phyloP scores from a whole-genome alignment of 2,329 filamentous ascomycete genomes.

The Dichotomopilus funicola region DNA sequence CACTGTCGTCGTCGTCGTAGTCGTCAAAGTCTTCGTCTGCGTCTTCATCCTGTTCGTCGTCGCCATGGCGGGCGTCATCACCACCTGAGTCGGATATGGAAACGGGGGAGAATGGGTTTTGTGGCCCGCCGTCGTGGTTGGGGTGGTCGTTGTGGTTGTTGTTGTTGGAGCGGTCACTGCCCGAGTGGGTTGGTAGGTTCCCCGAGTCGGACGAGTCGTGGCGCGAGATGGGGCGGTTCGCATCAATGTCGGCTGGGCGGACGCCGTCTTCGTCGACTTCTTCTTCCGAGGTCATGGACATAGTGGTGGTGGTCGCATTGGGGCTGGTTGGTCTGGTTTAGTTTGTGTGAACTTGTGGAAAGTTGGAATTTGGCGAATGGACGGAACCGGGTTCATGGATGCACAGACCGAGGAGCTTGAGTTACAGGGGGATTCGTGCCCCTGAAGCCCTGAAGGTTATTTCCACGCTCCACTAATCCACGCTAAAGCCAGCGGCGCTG shows the following conservation, averaged over 20 bases:
- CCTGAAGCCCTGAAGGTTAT: no score
- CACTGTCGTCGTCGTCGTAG: not conserved
- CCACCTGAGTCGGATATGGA: conserved; percentile 20
- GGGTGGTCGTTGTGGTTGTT: conserved; percentile 3
- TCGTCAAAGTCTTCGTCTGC: not conserved
- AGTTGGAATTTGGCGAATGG: not conserved
- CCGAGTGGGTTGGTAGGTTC: not conserved
- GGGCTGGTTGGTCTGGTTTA: not conserved
- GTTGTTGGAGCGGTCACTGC: not conserved
- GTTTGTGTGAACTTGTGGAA: not conserved
- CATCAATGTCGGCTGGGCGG: conserved; percentile 7
- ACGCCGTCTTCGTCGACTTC: conserved; percentile 18
- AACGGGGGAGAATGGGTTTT: conserved; percentile 27
- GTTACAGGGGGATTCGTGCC: no score
- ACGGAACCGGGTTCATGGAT: not conserved
- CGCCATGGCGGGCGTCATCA: not conserved
- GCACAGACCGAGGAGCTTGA: not conserved
- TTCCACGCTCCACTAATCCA: no score
- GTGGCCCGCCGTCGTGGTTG: conserved; percentile 11
- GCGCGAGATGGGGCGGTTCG: conserved; percentile 1
- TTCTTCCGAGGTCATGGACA: conserved; percentile 27
- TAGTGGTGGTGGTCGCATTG: conserved; percentile 17
- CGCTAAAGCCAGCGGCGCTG: no score
- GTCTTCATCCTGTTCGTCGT: not conserved
- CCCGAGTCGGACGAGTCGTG: conserved; percentile 9